Evolutionary conservation across 2,329 filamentous ascomycete genomes (phyloP).

Genomic region (Phialocephala subalpina): DNA sequence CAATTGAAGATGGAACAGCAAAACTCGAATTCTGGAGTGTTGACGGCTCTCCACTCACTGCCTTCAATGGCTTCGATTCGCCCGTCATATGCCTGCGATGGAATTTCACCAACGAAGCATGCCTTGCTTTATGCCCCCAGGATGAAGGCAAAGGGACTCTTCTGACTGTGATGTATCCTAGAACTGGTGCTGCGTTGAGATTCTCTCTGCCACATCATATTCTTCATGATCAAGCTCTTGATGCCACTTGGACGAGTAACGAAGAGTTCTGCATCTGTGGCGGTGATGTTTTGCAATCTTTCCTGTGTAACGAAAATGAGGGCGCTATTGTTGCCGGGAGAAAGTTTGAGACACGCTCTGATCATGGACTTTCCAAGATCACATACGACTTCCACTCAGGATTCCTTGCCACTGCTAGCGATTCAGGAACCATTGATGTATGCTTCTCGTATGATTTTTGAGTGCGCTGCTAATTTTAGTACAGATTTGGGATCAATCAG

Average conservation of each 20-base stretch:
- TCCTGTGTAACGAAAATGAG: constrained; percentile 57
- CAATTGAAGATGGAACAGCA: constrained; percentile 54
- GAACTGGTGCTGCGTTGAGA: constrained; percentile 44
- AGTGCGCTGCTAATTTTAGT: constrained; percentile 49
- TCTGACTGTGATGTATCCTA: constrained; percentile 58
- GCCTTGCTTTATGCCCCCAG: constrained; percentile 65
- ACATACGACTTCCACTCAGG: constrained; percentile 63
- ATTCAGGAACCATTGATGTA: constrained; percentile 68
- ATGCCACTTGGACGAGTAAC: constrained; percentile 67
- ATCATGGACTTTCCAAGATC: constrained; percentile 62
- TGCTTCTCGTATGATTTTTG: constrained; percentile 40
- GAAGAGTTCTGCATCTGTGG: constrained; percentile 66
- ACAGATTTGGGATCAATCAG: constrained; percentile 50
- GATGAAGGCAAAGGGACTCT: constrained; percentile 59
- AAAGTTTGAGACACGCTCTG: constrained; percentile 61
- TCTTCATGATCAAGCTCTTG: constrained; percentile 58
- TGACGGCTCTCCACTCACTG: constrained; percentile 59
- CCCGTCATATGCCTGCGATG: constrained; percentile 68
- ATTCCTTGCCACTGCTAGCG: constrained; percentile 65
- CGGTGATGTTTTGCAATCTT: constrained; percentile 59
- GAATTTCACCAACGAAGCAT: constrained; percentile 62
- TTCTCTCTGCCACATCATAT: constrained; percentile 59
- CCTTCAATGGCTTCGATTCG: constrained; percentile 65
- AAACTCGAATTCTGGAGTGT: constrained; percentile 63
- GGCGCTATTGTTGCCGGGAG: constrained; percentile 54